These are phyloP conservation scores for Cynanchum wilfordii DNA, from an alignment of 257 asterid species.

Conservation along the genomic window DNA sequence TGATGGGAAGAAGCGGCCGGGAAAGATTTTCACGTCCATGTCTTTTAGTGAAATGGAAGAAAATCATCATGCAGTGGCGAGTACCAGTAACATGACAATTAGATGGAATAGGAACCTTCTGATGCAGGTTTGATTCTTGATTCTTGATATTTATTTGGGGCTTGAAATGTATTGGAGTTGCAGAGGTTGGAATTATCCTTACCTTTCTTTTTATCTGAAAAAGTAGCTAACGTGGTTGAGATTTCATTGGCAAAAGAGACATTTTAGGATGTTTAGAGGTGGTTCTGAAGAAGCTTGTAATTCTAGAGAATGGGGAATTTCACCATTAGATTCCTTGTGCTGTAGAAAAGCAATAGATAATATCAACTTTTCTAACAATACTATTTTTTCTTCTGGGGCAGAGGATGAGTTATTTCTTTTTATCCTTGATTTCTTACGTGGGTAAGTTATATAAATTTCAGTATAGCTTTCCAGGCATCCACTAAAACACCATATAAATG, in stretches of 20 bases:
- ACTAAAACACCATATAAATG: background rate
- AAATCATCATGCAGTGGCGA: constrained; percentile 19
- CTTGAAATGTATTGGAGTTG: background rate
- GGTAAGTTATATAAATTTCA: background rate
- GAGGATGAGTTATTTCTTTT: background rate
- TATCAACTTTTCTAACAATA: background rate
- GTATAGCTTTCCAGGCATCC: background rate
- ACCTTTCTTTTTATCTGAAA: background rate
- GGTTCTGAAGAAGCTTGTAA: background rate
- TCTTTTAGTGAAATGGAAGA: constrained; percentile 51
- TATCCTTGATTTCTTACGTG: background rate
- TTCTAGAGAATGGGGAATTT: background rate
- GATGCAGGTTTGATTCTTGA: constrained; percentile 58
- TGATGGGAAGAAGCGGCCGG: constrained; percentile 79
- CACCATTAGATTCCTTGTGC: background rate
- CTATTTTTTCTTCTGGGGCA: background rate
- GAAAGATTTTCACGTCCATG: constrained; percentile 88
- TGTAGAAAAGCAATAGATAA: background rate
- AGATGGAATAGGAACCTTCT: constrained; percentile 66
- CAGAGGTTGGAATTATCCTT: background rate
- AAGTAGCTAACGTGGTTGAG: background rate
- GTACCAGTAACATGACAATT: constrained; percentile 31
- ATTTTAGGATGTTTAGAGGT: background rate
- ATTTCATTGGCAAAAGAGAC: background rate
- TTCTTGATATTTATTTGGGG: background rate